Conservation (phyloP, 2,329 filamentous ascomycete species). For the Pleurostoma richardsiae region DNA sequence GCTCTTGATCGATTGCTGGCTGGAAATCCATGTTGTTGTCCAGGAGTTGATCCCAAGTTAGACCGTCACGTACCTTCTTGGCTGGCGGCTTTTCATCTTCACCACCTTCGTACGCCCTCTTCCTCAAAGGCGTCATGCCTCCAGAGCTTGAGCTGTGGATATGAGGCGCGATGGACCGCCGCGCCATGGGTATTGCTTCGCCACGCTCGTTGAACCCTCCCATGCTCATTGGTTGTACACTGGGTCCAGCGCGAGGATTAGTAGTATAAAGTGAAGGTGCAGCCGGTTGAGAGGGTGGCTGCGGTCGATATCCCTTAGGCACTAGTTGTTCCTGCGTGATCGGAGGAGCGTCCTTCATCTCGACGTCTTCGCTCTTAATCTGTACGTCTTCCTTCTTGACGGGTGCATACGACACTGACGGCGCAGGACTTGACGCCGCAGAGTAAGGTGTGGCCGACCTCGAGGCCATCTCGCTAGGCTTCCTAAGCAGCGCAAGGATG, state of each 20-base stretch:
- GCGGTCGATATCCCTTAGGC: not conserved
- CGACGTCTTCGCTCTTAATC: slow-evolving; percentile 9
- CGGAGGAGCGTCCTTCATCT: slow-evolving; percentile 16
- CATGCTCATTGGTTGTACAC: not conserved
- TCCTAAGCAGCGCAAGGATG: slow-evolving; percentile 43
- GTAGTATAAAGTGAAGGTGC: too few relatives aligned
- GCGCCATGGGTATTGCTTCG: slow-evolving; percentile 8
- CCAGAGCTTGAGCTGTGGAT: not conserved
- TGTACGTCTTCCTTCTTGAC: not conserved
- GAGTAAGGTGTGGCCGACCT: slow-evolving; percentile 12
- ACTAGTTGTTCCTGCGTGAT: not conserved
- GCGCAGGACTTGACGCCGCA: not conserved
- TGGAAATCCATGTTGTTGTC: not conserved
- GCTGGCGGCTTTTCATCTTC: slow-evolving; percentile 22
- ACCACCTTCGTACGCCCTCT: slow-evolving; percentile 34
- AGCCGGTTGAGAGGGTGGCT: not conserved
- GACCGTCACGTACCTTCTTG: slow-evolving; percentile 34
- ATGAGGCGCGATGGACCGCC: not conserved
- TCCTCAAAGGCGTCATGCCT: slow-evolving; percentile 26
- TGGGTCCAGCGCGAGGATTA: too few relatives aligned
- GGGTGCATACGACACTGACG: not conserved
- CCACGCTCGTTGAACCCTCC: slow-evolving; percentile 20
- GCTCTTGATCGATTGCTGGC: not conserved
- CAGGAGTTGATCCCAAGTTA: not conserved
- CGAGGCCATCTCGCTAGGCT: slow-evolving; percentile 30